Evolutionary conservation across 768 basidiomycete genomes (phyloP), one percentile per base, ranked within the genome.

Genomic region (Mycena belliarum): DNA sequence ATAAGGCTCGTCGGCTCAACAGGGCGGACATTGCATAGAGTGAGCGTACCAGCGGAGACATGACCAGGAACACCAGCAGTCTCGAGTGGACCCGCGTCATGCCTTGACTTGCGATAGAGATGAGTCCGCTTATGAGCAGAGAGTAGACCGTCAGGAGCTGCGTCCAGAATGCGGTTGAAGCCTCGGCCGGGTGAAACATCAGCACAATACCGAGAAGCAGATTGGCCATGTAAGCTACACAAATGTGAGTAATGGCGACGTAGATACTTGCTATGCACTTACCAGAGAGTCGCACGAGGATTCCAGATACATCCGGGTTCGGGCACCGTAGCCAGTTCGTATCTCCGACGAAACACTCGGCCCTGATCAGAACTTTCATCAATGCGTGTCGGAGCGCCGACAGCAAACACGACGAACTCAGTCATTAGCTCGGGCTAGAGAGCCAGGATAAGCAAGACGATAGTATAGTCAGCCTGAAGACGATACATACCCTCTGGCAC

Each of bases 71-170:
- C 20, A 41, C 23, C 2, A 49, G 46, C 56, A 57, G 51, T 25
- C 29, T 37, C 0, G 56, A 45, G 28, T 57, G 56, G 45, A 57
- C 51, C 18, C 56, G 56, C n/a, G 49, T 40, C 35, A 57, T 7
- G 35, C 11, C 26, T 15, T 3, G 14, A 14, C 24, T 3, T 3
- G 35, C 45, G 40, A 52, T 57, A 1, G 56, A 43, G 7, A 57
- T 51, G 12, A 52, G 12, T 0, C 35, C 50, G 37, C 56, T 57
- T 16, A 57, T 23, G 49, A 57, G 56, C 10, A 57, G 49, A 2
- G 56, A 57, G 26, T 57, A 57, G 35, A 57, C 56, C 10, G 49
- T 57, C 15, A 57, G 37, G 20, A 57, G 37, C 26, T 57, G 56
- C 1, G 56, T 52, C 55, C 55, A 57, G 1, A 57, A 42, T 12